Evolutionary conservation across 768 basidiomycete genomes (phyloP).

Genomic region (Hygrocybe punicea): DNA sequence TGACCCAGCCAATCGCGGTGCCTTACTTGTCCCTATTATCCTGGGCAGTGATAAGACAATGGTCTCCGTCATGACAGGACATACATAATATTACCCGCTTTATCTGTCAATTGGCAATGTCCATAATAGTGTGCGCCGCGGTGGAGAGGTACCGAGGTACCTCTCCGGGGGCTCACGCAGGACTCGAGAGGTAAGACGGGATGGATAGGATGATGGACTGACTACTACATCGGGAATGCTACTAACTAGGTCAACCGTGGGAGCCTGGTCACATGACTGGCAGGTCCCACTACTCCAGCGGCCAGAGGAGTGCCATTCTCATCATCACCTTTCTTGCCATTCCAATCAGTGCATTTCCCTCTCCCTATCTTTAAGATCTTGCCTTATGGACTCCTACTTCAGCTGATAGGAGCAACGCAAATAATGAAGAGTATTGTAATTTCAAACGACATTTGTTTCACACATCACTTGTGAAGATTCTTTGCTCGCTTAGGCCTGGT

Average conservation of each 20-base stretch:
- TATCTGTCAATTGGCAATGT: slow-evolving; percentile 32
- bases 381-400: background rate
- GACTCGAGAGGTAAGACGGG: too few relatives aligned
- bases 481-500: slow-evolving; percentile 15
- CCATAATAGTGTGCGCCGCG: slow-evolving; percentile 25
- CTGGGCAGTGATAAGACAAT: slow-evolving; percentile 42
- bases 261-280: too few relatives aligned
- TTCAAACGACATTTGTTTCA: slow-evolving; percentile 28
- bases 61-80: slow-evolving; percentile 38
- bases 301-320: slow-evolving; percentile 29
- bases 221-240: too few relatives aligned
- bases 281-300: too few relatives aligned
- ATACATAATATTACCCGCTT: slow-evolving; percentile 37
- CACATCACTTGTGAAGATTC: slow-evolving; percentile 13
- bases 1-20: slow-evolving; percentile 24
- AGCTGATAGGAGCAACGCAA: slow-evolving; percentile 15
- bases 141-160: too few relatives aligned
- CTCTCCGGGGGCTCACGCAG: too few relatives aligned
- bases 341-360: slow-evolving; percentile 30
- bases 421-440: slow-evolving; percentile 11
- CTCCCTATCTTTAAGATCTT: background rate
- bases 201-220: too few relatives aligned
- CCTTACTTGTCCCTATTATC: slow-evolving; percentile 31
- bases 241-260: too few relatives aligned
- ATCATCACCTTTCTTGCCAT: slow-evolving; percentile 34